Conservation (phyloP, 2,329 filamentous ascomycete genomes). For the Venturiaceae sp. region DNA sequence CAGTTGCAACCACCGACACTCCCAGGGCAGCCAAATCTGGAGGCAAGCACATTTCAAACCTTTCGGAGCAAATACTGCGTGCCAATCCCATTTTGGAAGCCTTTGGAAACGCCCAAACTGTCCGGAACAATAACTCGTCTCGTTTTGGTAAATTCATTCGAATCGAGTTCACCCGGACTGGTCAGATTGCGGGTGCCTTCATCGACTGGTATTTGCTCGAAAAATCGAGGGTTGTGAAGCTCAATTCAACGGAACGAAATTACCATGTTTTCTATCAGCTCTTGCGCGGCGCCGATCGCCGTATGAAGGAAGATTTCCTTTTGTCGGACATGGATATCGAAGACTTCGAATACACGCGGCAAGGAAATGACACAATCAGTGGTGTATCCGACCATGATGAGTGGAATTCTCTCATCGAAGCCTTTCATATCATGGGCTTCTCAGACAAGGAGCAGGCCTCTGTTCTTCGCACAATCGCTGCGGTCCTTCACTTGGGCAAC, state of each 20-base stretch:
- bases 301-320: slow-evolving; percentile 67
- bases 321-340: slow-evolving; percentile 66
- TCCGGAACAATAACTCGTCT: slow-evolving; percentile 96
- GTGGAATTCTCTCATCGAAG: slow-evolving; percentile 83
- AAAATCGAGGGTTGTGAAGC: slow-evolving; percentile 90
- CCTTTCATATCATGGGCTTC: slow-evolving; percentile 91
- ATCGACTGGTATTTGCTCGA: slow-evolving; percentile 98
- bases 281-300: slow-evolving; percentile 67
- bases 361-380: slow-evolving; percentile 83
- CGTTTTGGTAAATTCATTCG: slow-evolving; percentile 98
- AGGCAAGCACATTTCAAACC: slow-evolving; percentile 63
- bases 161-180: slow-evolving; percentile 82
- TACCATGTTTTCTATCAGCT: slow-evolving; percentile 98
- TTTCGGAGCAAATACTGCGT: slow-evolving; percentile 91
- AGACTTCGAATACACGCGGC: slow-evolving; percentile 84
- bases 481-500: slow-evolving; percentile 89
- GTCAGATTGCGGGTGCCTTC: slow-evolving; percentile 88
- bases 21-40: slow-evolving; percentile 47
- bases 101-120: slow-evolving; percentile 96
- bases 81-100: slow-evolving; percentile 97
- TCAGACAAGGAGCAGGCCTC: slow-evolving; percentile 71
- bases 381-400: slow-evolving; percentile 87
- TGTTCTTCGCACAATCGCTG: slow-evolving; percentile 80
- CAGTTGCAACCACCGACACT: slow-evolving; percentile 79
- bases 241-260: slow-evolving; percentile 82